Percentiles rank a stretch among this genome's conserved stretches.
phyloP scores from a whole-genome alignment of 1,284 basidiomycete species.

The Puccinia coronata region DNA sequence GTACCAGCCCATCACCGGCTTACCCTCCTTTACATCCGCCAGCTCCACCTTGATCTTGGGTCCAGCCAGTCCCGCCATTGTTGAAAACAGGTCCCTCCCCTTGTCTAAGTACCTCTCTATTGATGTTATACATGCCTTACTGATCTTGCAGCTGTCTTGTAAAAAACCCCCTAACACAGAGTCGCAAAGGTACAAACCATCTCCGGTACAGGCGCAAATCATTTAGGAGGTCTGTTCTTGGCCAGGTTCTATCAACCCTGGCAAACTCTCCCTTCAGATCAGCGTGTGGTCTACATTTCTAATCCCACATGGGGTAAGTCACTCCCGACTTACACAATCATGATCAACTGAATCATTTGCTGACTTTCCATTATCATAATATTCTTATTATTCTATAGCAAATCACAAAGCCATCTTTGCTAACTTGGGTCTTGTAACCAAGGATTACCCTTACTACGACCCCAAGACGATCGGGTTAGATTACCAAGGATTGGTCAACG shows the following conservation, averaged over 20 bases:
- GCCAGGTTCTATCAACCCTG: slow-evolving; percentile 76
- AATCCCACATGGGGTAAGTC: slow-evolving; percentile 87
- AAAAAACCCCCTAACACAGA: not conserved
- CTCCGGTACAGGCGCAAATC: slow-evolving; percentile 93
- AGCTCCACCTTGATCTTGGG: slow-evolving; percentile 83
- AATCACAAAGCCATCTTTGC: slow-evolving; percentile 88
- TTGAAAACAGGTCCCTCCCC: slow-evolving; percentile 64
- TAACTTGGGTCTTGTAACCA: slow-evolving; percentile 75
- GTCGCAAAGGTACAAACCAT: slow-evolving; percentile 78
- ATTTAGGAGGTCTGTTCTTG: slow-evolving; percentile 85
- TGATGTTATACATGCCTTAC: not conserved
- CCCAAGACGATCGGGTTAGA: slow-evolving; percentile 84
- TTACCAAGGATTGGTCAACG: slow-evolving; percentile 70
- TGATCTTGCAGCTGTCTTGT: not conserved
- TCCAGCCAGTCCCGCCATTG: slow-evolving; percentile 70
- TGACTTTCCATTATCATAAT: not conserved
- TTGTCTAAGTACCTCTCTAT: not conserved
- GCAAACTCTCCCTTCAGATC: slow-evolving; percentile 61
- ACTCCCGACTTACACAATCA: slow-evolving; percentile 50
- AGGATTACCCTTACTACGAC: slow-evolving; percentile 88
- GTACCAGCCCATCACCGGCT: slow-evolving; percentile 87
- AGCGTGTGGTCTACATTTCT: slow-evolving; percentile 74
- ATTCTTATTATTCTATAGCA: slow-evolving; percentile 62
- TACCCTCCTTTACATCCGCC: slow-evolving; percentile 75
- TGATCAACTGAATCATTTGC: not conserved